These are phyloP conservation scores for Triticum turgidum DNA, from an alignment of 176 grass and related monocot species.

Conservation along the genomic window DNA sequence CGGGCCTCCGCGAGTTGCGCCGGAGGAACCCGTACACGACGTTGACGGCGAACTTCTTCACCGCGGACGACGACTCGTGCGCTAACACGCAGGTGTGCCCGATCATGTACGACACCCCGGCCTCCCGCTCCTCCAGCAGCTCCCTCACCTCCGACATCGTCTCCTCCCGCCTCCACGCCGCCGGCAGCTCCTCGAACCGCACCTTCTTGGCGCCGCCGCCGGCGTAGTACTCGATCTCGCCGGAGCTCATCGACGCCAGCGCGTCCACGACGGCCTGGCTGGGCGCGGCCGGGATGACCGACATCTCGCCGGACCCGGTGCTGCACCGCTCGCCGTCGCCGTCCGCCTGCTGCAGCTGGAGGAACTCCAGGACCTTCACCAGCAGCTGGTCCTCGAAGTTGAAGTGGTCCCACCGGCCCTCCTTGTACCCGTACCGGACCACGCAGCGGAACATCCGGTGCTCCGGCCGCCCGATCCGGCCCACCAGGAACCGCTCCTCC, in stretches of 20 bases:
- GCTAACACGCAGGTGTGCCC: conserved; percentile 76
- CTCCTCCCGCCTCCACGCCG: conserved; percentile 1
- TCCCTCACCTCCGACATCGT: conserved; percentile 52
- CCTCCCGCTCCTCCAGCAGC: conserved; percentile 67
- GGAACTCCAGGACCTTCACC: conserved; percentile 73
- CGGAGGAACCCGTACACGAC: conserved; percentile 80
- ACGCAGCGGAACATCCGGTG: conserved; percentile 60
- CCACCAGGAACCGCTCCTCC: conserved; percentile 61
- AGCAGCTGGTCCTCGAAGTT: conserved; percentile 86
- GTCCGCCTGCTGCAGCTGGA: conserved; percentile 36
- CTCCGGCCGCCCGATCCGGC: conserved; percentile 53
- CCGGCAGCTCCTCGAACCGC: conserved; percentile 37
- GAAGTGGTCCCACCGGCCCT: conserved; percentile 57
- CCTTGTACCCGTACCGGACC: conserved; percentile 82
- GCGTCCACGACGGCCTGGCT: conserved; percentile 23
- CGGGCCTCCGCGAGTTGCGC: conserved; percentile 75
- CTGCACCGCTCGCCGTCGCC: background rate
- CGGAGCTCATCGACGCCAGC: conserved; percentile 9
- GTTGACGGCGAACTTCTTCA: conserved; percentile 81
- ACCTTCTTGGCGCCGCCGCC: conserved; percentile 34
- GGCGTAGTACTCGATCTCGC: conserved; percentile 28
- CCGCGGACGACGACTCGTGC: conserved; percentile 62
- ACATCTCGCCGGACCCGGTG: conserved; percentile 36
- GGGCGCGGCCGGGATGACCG: conserved; percentile 33
- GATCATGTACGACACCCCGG: conserved; percentile 89